A percentile compares a stretch with the other conserved stretches of the same genome.
Conservation (phyloP, 225 moss, liverwort and hornwort species). For the Lunularia cruciata region DNA sequence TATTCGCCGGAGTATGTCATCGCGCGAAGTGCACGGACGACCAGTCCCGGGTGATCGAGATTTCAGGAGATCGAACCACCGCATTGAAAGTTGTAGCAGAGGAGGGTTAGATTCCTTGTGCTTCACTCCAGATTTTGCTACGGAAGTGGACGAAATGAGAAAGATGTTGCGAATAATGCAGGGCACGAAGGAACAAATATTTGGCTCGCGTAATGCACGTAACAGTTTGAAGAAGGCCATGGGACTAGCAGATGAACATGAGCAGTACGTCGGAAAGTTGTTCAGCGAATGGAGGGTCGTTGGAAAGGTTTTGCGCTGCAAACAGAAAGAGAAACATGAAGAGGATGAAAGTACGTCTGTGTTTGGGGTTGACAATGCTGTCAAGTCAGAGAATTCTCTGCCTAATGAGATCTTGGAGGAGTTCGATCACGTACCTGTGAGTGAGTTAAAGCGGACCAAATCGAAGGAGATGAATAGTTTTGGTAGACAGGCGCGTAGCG, state of each 20-base stretch:
- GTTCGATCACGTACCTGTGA: slow-evolving; percentile 11
- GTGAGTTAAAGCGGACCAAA: not conserved
- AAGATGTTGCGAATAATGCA: slow-evolving; percentile 48
- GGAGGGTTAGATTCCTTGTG: slow-evolving; percentile 30
- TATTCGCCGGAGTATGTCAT: not conserved
- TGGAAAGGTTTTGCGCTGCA: slow-evolving; percentile 32
- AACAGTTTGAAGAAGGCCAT: slow-evolving; percentile 8
- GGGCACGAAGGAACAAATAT: slow-evolving; percentile 30
- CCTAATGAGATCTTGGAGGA: not conserved
- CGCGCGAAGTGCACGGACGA: slow-evolving; percentile 33
- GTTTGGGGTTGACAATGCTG: not conserved
- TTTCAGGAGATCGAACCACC: slow-evolving; percentile 14
- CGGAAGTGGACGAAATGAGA: slow-evolving; percentile 43
- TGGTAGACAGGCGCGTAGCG: slow-evolving; percentile 3
- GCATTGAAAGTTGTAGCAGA: not conserved
- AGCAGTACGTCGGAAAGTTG: slow-evolving; percentile 37
- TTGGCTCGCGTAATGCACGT: slow-evolving; percentile 11
- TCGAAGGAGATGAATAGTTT: not conserved
- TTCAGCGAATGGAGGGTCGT: slow-evolving; percentile 40
- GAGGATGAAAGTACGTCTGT: not conserved
- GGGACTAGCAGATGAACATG: slow-evolving; percentile 49
- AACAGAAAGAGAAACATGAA: slow-evolving; percentile 15
- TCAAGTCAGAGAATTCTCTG: slow-evolving; percentile 3
- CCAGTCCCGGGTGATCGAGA: slow-evolving; percentile 53
- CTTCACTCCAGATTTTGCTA: slow-evolving; percentile 35